Base-by-base conservation (phyloP, 2,329 filamentous ascomycete genomes). In the Huntiella savannae region DNA sequence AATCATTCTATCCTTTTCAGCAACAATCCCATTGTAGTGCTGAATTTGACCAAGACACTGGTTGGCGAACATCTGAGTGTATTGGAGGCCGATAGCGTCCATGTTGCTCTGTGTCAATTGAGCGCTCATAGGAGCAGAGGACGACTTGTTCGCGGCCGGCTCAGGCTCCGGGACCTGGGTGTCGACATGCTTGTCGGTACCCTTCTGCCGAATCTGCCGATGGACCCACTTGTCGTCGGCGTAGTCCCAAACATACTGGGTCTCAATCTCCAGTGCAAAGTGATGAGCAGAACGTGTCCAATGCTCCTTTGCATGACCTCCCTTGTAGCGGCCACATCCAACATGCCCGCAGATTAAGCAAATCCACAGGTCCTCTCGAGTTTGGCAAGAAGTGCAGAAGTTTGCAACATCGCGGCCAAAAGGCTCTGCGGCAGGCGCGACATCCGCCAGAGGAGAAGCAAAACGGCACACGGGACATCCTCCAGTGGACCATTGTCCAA, bases 201-300 rank as follows among this genome's bases (percentile, higher is more conserved):
- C 79, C 64, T 95, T 94, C 57, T 86, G 85, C 53, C 93, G 82
- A 47, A 98, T 93, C 44, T 96, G 75, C 7, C 91, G 79, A 61
- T 98, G 91, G 42, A 96, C 91, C 70, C 94, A 98, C 57, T 81
- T 82, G 57, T 98, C 91, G 4, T 84, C 86, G 0, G 83, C 84
- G 53, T 98, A 98, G 61, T 98, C 91, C 91, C 91, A 98, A 1
- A 98, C 87, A 55, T 94, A 81, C 59, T 98, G 88, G 1, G 86
- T 93, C 51, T 81, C 77, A 34, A 96, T 75, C 59, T 98, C 91
- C 59, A 98, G 82, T 19, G 86, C 82, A 58, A 94, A 98, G 52
- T 82, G 82, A 60, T 98, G 91, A 3, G 77, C 76, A 3, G 84
- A 92, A 47, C 83, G 73, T 61, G 92, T 86, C 75, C 85, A 95